These are phyloP conservation scores for Sugiyamaella grinbergsii DNA, from an alignment of 1,139 yeast genomes.

Conservation along the genomic window DNA sequence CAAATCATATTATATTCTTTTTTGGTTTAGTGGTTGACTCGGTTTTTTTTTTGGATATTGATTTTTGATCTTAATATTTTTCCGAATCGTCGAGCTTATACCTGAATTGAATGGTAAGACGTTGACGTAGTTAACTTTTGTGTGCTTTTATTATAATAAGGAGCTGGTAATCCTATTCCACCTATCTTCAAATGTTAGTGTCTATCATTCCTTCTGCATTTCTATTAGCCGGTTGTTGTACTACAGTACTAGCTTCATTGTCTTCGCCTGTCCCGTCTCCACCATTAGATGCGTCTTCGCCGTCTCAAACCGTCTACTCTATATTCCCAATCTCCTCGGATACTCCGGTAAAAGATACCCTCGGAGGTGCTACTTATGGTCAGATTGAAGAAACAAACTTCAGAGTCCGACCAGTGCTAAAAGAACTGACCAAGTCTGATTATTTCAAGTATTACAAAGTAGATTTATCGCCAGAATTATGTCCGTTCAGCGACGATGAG, in stretches of 20 bases:
- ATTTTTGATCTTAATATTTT: too few species aligned
- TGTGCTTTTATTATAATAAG: too few species aligned
- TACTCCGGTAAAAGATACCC: slow-evolving; percentile 42
- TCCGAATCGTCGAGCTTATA: too few species aligned
- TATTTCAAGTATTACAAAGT: slow-evolving; percentile 82
- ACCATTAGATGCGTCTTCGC: slow-evolving; percentile 10
- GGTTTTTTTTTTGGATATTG: too few species aligned
- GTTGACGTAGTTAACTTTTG: too few species aligned
- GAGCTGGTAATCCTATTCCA: too few species aligned
- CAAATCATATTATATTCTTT: too few species aligned
- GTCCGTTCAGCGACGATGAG: slow-evolving; percentile 85
- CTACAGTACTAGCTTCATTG: slow-evolving; percentile 5
- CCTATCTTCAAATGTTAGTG: not conserved
- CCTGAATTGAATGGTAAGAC: not conserved
- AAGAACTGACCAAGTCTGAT: slow-evolving; percentile 51
- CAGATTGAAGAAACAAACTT: slow-evolving; percentile 56
- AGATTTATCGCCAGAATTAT: slow-evolving; percentile 73
- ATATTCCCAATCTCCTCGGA: slow-evolving; percentile 13
- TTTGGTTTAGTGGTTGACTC: too few species aligned
- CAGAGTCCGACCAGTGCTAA: slow-evolving; percentile 55
- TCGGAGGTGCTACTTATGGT: slow-evolving; percentile 53
- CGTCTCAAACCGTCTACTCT: slow-evolving; percentile 18
- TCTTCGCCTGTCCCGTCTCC: slow-evolving; percentile 18
- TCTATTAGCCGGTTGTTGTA: not conserved
- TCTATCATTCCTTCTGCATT: not conserved